A percentile compares a stretch with the other conserved stretches of the same genome.
Conservation (phyloP, 768 basidiomycete genomes). For the Dacryopinax spathularia region DNA sequence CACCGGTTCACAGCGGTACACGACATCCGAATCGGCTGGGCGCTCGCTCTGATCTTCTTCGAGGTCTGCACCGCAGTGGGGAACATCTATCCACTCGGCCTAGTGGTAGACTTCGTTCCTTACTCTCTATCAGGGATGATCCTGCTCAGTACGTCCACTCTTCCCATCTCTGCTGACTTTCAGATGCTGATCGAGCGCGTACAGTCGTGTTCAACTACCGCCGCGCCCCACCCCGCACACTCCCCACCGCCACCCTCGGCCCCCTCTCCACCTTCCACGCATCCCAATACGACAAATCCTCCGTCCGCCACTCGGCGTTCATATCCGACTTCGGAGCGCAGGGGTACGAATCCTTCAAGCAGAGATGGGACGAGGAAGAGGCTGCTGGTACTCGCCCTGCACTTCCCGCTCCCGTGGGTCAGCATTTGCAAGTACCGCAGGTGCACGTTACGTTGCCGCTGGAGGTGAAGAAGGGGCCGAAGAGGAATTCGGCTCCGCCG, state of each 20-base stretch:
- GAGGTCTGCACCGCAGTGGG: background rate
- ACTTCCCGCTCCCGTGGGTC: background rate
- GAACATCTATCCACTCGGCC: background rate
- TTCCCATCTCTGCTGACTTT: background rate
- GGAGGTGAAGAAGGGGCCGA: background rate
- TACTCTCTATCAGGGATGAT: background rate
- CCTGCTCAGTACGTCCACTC: background rate
- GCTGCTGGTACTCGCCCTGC: background rate
- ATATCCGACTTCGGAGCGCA: background rate
- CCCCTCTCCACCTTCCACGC: background rate
- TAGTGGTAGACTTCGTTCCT: background rate
- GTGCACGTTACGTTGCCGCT: background rate
- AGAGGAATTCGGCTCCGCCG: background rate
- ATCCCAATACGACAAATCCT: background rate
- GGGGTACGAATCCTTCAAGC: background rate
- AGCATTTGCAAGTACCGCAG: background rate
- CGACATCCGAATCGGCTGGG: constrained; percentile 1
- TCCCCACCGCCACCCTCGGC: background rate
- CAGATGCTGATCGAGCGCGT: background rate
- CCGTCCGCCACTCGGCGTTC: background rate
- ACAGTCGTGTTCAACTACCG: constrained; percentile 1
- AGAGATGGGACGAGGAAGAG: background rate
- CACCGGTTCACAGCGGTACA: background rate
- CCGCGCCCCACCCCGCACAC: background rate
- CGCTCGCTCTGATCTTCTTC: background rate